Conservation (phyloP, 192 early-diverging fungal genomes). For the Jimgerdemannia flammicorona region DNA sequence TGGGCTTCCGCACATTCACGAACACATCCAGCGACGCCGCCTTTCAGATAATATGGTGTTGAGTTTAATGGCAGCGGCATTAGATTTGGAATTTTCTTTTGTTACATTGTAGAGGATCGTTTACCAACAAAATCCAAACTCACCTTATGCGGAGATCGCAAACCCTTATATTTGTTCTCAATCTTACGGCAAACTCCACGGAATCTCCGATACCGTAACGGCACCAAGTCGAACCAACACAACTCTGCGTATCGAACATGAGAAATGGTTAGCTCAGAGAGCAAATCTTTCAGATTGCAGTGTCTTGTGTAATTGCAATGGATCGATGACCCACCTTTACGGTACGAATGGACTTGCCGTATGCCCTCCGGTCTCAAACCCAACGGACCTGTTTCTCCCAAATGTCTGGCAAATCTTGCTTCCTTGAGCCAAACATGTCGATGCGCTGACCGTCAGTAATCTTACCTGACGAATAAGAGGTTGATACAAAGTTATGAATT, state of each 20-base stretch:
- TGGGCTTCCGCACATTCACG: conserved; percentile 58
- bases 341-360: conserved; percentile 65
- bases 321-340: conserved; percentile 35
- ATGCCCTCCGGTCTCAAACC: conserved; percentile 67
- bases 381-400: conserved; percentile 59
- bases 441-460: conserved; percentile 71
- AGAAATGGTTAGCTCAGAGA: too few species aligned
- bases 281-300: too few species aligned
- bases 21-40: conserved; percentile 63
- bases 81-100: too few species aligned
- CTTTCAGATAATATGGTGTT: conserved; percentile 25
- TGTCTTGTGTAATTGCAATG: too few species aligned
- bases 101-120: too few species aligned
- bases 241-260: conserved; percentile 18
- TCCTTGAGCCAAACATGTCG: conserved; percentile 64
- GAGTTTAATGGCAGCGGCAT: too few species aligned
- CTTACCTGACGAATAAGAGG: conserved; percentile 12
- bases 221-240: conserved; percentile 66
- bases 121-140: too few species aligned
- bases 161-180: conserved; percentile 64
- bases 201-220: conserved; percentile 65
- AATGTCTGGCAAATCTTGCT: conserved; percentile 60
- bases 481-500: too few species aligned
- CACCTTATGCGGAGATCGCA: conserved; percentile 65
- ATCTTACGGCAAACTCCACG: conserved; percentile 62